phyloP scores from a whole-genome alignment of 495 filamentous ascomycete genomes.

The Physcia stellaris region DNA sequence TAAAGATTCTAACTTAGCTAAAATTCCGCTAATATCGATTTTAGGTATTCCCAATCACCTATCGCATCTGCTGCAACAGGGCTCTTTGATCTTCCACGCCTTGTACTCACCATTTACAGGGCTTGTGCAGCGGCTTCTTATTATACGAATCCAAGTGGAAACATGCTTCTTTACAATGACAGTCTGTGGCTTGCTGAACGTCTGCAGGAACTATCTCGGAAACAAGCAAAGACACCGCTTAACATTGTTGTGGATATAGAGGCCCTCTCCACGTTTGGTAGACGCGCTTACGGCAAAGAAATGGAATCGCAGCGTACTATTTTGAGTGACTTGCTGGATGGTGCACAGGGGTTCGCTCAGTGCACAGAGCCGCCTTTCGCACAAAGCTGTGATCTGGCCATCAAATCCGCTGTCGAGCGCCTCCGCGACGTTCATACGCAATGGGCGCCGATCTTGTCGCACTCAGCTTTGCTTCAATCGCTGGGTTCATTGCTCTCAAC shows the following conservation, averaged over 20 bases:
- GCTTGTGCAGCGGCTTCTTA: slow-evolving; percentile 78
- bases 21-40: slow-evolving; percentile 14
- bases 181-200: slow-evolving; percentile 60
- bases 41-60: slow-evolving; percentile 31
- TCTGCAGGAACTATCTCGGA: slow-evolving; percentile 41
- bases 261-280: slow-evolving; percentile 63
- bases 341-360: slow-evolving; percentile 48
- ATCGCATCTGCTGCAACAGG: slow-evolving; percentile 60
- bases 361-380: slow-evolving; percentile 50
- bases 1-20: slow-evolving; percentile 1
- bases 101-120: slow-evolving; percentile 81
- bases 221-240: background rate
- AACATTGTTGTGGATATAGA: slow-evolving; percentile 41
- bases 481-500: slow-evolving; percentile 73
- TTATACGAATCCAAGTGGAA: slow-evolving; percentile 47
- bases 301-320: slow-evolving; percentile 76
- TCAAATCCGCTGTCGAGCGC: slow-evolving; percentile 52
- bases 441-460: slow-evolving; percentile 72
- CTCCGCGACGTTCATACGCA: slow-evolving; percentile 53
- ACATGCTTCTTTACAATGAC: slow-evolving; percentile 94
- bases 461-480: slow-evolving; percentile 71
- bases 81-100: slow-evolving; percentile 67
- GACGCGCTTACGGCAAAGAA: slow-evolving; percentile 73
- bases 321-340: slow-evolving; percentile 71
- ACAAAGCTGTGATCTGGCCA: slow-evolving; percentile 53